These are phyloP conservation scores for Begonia fuchsioides DNA, from an alignment of 306 rosid genomes.

Conservation along the genomic window DNA sequence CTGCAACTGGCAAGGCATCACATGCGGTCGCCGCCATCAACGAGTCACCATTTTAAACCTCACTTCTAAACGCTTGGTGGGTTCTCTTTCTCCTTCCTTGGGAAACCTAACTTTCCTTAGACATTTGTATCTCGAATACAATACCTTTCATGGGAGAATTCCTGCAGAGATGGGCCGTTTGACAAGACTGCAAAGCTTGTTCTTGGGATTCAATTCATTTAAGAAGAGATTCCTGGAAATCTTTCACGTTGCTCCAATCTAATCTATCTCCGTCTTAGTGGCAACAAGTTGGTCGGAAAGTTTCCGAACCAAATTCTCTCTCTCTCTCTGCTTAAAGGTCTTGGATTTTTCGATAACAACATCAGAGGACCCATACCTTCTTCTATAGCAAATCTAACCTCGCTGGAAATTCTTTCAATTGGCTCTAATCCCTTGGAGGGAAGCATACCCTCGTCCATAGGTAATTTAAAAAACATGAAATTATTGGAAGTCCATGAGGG, in stretches of 20 bases:
- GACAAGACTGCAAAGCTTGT: not conserved
- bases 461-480: constrained; percentile 29
- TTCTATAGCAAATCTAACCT: constrained; percentile 41
- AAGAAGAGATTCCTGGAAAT: no score
- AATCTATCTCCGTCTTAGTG: constrained; percentile 12
- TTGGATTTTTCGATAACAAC: constrained; percentile 26
- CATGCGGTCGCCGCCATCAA: constrained; percentile 3
- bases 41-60: constrained; percentile 7
- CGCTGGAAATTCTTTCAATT: constrained; percentile 30
- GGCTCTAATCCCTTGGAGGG: constrained; percentile 50
- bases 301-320: no score
- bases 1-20: constrained; percentile 8
- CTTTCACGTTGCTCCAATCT: constrained; percentile 13
- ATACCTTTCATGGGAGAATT: constrained; percentile 16
- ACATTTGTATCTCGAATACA: not conserved
- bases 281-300: constrained; percentile 12
- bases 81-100: constrained; percentile 3
- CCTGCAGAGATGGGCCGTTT: constrained; percentile 39
- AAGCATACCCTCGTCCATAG: constrained; percentile 13
- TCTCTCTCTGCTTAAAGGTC: not conserved
- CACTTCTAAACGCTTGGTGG: not conserved
- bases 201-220: no score
- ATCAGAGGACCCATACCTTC: constrained; percentile 36
- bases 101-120: constrained; percentile 2
- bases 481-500: constrained; percentile 31